A percentile compares a stretch with the other conserved stretches of the same genome.
These are phyloP conservation scores for Poa pratensis DNA, from an alignment of 176 grass and related monocot species.

Conservation along the genomic window DNA sequence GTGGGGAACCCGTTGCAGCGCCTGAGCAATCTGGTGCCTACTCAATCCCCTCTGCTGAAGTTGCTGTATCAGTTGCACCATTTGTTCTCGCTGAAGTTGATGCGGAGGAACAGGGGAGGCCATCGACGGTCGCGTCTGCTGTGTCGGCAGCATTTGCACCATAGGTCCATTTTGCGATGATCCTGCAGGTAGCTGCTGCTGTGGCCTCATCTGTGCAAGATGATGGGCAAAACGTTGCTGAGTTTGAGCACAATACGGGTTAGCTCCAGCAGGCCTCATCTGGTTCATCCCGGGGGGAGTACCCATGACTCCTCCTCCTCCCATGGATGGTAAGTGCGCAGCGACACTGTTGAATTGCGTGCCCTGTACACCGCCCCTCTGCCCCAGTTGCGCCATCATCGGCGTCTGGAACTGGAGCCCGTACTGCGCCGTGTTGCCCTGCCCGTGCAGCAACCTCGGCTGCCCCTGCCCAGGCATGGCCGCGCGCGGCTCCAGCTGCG, in stretches of 20 bases:
- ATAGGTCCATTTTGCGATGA: slow-evolving; percentile 77
- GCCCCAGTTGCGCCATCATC: slow-evolving; percentile 60
- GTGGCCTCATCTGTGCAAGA: slow-evolving; percentile 57
- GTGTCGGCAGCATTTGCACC: slow-evolving; percentile 61
- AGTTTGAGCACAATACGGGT: slow-evolving; percentile 68
- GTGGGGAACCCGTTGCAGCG: slow-evolving; percentile 70
- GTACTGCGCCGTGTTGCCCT: neutral
- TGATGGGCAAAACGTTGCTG: slow-evolving; percentile 71
- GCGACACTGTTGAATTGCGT: slow-evolving; percentile 57
- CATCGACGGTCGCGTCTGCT: slow-evolving; percentile 69
- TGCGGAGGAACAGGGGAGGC: slow-evolving; percentile 54
- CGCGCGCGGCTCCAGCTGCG: neutral
- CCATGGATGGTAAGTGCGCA: slow-evolving; percentile 73
- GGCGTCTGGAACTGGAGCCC: slow-evolving; percentile 13
- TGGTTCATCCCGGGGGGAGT: slow-evolving; percentile 63
- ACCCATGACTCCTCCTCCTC: slow-evolving; percentile 49
- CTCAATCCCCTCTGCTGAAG: slow-evolving; percentile 65
- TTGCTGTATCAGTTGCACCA: slow-evolving; percentile 61
- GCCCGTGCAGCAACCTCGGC: neutral
- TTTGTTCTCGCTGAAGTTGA: slow-evolving; percentile 70
- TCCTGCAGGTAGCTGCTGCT: slow-evolving; percentile 51
- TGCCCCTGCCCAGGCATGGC: slow-evolving; percentile 11
- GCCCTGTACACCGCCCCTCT: slow-evolving; percentile 75
- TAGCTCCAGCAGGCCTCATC: slow-evolving; percentile 75
- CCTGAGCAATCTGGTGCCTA: slow-evolving; percentile 60